Base-by-base conservation (phyloP, 1,139 yeast genomes). In the Debaryomycetaceae sp. region DNA sequence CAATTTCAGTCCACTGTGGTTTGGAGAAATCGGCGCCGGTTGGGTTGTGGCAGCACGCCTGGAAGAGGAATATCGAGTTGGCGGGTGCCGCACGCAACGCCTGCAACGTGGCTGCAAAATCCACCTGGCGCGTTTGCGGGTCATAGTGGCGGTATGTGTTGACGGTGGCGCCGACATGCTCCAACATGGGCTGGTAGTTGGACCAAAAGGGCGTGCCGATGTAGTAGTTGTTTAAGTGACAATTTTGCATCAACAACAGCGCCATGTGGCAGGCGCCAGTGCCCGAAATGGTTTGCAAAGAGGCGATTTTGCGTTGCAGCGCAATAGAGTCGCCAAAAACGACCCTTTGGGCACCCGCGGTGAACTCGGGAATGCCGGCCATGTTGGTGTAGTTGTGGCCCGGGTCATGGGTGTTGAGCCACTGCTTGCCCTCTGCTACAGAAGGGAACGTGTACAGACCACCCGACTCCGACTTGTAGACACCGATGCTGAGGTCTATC, bases 41-140 rank as follows among this genome's bases (percentile, higher is more conserved):
- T 25, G 97, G 97, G 61, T 89, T 89, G 65, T 89, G 97, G 49
- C 96, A 93, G 53, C 96, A 88, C 4, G 95, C 95, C 60, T 89
- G 97, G 39, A 89, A 69, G 34, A 89, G 62, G 34, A 66, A 60
- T 9, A 61, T 58, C 0, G 69, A 53, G 16, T 50, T 43, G 5
- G 42, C 39, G 2, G 61, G 57, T 12, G 67, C 69, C 1, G 41
- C 18, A 4, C 52, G 44, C 35, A 65, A 44, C 4, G 66, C 56
- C 4, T 37, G 35, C 24, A 51, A 35, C 14, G 58, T 43, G 9
- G 56, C 31, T 1, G 48, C 51, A 34, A 64, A 55, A 40, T 65
- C 67, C 14, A 59, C 56, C 7, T 41, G 38, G 17, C 55, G 53
- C 13, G 54, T 43, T 1, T 32, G 37, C 5, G 48, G 44, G 39